Evolutionary conservation across 108 stramenopile genomes (phyloP).

Genomic region (Skeletonema tropicum): DNA sequence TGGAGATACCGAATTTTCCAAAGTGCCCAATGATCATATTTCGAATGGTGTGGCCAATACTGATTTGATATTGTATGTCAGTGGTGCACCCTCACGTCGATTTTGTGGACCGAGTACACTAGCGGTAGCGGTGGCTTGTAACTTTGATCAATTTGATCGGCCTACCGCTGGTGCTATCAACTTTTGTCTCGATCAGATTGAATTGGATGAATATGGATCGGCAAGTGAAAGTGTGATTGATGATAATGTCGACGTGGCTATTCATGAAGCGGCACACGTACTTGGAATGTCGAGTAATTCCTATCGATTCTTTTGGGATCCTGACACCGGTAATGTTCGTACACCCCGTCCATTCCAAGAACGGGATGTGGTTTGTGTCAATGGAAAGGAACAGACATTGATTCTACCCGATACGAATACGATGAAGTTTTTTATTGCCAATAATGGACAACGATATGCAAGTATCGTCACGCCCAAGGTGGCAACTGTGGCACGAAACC

Average conservation of each 20-base stretch:
- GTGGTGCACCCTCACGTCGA: slow-evolving; percentile 64
- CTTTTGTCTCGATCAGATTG: slow-evolving; percentile 78
- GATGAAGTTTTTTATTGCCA: slow-evolving; percentile 68
- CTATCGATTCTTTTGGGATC: slow-evolving; percentile 83
- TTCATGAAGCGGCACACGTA: slow-evolving; percentile 84
- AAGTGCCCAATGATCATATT: slow-evolving; percentile 71
- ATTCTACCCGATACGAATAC: slow-evolving; percentile 75
- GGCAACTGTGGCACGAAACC: slow-evolving; percentile 76
- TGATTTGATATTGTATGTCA: slow-evolving; percentile 80
- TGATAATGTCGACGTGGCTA: slow-evolving; percentile 81
- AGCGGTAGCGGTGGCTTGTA: slow-evolving; percentile 80
- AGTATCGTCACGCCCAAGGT: slow-evolving; percentile 83
- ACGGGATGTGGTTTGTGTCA: slow-evolving; percentile 76
- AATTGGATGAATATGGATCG: slow-evolving; percentile 61
- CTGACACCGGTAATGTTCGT: slow-evolving; percentile 66
- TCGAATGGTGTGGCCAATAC: slow-evolving; percentile 61
- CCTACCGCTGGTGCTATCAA: slow-evolving; percentile 86
- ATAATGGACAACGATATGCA: slow-evolving; percentile 78
- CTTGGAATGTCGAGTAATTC: slow-evolving; percentile 78
- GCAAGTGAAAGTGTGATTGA: slow-evolving; percentile 58
- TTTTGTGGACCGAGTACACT: slow-evolving; percentile 79
- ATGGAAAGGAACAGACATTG: slow-evolving; percentile 62
- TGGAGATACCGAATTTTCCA: slow-evolving; percentile 81
- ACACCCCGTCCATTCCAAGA: slow-evolving; percentile 73
- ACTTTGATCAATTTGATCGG: slow-evolving; percentile 79